These are phyloP conservation scores for Fusarium tupiense DNA, from an alignment of 2,329 filamentous ascomycete species.

Conservation along the genomic window DNA sequence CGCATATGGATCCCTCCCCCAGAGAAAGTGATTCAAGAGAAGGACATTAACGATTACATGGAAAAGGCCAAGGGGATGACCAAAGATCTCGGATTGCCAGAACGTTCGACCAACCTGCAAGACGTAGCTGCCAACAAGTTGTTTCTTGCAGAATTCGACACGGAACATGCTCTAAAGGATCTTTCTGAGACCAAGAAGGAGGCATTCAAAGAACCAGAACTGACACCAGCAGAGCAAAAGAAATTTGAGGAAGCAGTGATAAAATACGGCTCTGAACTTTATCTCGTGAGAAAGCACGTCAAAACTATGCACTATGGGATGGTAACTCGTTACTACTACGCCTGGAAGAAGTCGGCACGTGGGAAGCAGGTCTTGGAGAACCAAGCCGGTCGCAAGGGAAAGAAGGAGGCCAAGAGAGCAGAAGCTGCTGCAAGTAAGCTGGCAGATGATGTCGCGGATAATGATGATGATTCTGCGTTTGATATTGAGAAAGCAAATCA, in stretches of 20 bases:
- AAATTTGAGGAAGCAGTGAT: constrained; percentile 91
- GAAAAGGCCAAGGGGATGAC: constrained; percentile 71
- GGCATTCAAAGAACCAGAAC: constrained; percentile 84
- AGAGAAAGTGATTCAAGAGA: constrained; percentile 59
- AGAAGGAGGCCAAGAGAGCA: constrained; percentile 82
- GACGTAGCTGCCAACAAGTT: constrained; percentile 84
- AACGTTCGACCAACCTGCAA: constrained; percentile 84
- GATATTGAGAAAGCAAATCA: constrained; percentile 84
- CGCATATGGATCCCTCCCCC: constrained; percentile 81
- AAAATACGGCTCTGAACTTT: constrained; percentile 91
- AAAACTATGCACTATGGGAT: constrained; percentile 82
- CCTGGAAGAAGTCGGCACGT: constrained; percentile 93
- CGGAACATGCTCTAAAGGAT: constrained; percentile 74
- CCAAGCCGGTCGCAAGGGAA: constrained; percentile 86
- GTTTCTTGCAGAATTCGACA: constrained; percentile 76
- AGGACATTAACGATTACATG: constrained; percentile 82
- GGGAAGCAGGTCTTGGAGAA: constrained; percentile 91
- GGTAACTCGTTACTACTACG: constrained; percentile 94
- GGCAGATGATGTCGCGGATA: constrained; percentile 91
- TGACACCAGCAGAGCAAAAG: constrained; percentile 82
- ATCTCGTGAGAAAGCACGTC: constrained; percentile 84
- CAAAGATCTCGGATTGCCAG: constrained; percentile 74
- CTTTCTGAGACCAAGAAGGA: constrained; percentile 74
- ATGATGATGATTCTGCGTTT: constrained; percentile 94
- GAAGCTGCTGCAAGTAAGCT: constrained; percentile 79